A percentile compares a stretch with the other conserved stretches of the same genome.
Conservation (phyloP, 768 basidiomycete genomes). For the Leccinum sublutescens region DNA sequence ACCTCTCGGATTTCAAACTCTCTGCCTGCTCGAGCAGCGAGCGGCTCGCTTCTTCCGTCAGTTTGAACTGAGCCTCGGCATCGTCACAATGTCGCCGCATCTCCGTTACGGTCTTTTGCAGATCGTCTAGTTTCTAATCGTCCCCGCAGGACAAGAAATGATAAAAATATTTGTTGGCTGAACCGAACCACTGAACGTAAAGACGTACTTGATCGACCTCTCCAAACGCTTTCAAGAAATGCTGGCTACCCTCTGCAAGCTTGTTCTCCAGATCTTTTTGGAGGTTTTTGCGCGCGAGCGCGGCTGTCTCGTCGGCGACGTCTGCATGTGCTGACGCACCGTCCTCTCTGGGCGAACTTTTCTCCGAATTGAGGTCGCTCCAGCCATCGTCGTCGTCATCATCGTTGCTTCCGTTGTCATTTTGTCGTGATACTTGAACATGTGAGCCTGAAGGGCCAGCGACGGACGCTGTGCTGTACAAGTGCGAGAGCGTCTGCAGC, state of each 20-base stretch:
- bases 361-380: constrained; percentile 20
- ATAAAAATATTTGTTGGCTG: neutral
- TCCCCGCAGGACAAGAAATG: neutral
- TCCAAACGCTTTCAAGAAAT: constrained; percentile 80
- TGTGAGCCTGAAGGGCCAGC: constrained; percentile 5
- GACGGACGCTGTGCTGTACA: constrained; percentile 50
- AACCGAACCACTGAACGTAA: neutral
- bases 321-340: constrained; percentile 22
- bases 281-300: constrained; percentile 73
- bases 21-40: constrained; percentile 81
- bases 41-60: constrained; percentile 75
- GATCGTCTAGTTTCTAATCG: constrained; percentile 73
- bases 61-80: constrained; percentile 71
- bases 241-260: constrained; percentile 76
- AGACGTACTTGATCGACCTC: constrained; percentile 83
- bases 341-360: constrained; percentile 6
- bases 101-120: constrained; percentile 72
- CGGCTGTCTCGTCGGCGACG: constrained; percentile 61
- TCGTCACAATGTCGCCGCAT: constrained; percentile 81
- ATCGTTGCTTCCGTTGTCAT: constrained; percentile 17
- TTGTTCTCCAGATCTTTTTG: constrained; percentile 83
- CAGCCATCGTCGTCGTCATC: constrained; percentile 33
- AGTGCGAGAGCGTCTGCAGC: constrained; percentile 74
- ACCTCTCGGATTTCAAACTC: constrained; percentile 74
- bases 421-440: constrained; percentile 14